Conservation (phyloP, 2,329 filamentous ascomycete species). For the Verticillium albo-atrum region DNA sequence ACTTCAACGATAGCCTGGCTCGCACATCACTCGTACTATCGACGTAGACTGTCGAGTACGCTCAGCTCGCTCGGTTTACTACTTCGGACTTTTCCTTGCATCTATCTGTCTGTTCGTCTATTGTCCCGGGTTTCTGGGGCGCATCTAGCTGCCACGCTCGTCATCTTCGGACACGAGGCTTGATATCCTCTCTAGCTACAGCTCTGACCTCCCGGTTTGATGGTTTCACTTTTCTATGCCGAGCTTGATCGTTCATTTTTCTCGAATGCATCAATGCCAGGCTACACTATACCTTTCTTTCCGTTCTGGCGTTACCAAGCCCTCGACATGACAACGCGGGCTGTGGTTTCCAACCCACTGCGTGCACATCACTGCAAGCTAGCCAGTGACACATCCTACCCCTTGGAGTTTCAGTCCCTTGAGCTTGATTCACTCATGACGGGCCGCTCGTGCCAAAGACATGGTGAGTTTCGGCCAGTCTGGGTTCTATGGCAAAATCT, state of each 20-base stretch:
- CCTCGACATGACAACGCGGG: neutral
- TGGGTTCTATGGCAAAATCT: too few relatives aligned
- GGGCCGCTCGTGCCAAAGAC: too few relatives aligned
- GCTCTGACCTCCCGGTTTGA: neutral
- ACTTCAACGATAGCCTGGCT: neutral
- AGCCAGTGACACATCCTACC: neutral
- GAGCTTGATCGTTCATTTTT: neutral
- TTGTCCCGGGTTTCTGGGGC: too few relatives aligned
- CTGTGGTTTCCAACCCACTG: neutral
- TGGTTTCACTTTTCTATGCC: neutral
- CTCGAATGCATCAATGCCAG: neutral
- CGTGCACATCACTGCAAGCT: neutral
- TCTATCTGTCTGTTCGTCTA: neutral
- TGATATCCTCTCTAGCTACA: neutral
- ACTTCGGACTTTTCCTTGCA: neutral
- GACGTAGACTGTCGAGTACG: neutral
- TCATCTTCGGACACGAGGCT: too few relatives aligned
- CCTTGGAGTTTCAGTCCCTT: neutral
- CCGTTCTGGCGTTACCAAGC: neutral
- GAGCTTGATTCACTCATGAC: neutral
- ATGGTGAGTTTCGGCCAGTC: too few relatives aligned
- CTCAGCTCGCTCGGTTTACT: neutral
- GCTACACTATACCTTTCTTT: neutral
- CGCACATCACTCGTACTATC: neutral
- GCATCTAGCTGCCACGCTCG: too few relatives aligned